Percentiles rank a stretch among this genome's conserved stretches.
Conservation (phyloP, 148 eudicot genomes). For the Amaranthus hypochondriacus region DNA sequence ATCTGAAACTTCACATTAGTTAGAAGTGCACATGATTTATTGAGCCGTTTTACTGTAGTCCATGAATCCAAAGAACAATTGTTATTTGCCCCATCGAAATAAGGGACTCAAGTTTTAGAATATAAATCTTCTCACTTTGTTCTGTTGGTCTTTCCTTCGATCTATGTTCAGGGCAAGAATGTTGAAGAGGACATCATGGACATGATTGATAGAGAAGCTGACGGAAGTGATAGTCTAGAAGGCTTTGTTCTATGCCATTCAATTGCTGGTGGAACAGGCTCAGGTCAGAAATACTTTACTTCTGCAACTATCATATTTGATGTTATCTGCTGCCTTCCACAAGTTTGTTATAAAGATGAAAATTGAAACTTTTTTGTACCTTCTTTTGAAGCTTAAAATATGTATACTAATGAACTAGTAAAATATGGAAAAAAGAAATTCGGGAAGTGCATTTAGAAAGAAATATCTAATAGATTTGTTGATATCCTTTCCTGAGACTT, state of each 20-base stretch:
- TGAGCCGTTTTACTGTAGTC: too few relatives aligned
- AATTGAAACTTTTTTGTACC: not conserved
- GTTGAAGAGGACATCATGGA: slow-evolving; percentile 98
- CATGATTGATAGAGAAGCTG: slow-evolving; percentile 99
- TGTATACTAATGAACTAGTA: not conserved
- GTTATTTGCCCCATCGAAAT: too few relatives aligned
- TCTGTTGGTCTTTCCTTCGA: slow-evolving; percentile 5
- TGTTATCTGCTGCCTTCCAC: not conserved
- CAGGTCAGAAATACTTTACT: slow-evolving; percentile 49
- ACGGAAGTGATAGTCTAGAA: slow-evolving; percentile 99
- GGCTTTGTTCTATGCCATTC: slow-evolving; percentile 99
- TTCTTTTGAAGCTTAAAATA: not conserved
- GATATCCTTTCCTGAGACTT: too few relatives aligned
- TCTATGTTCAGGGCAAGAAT: slow-evolving; percentile 64
- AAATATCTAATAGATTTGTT: too few relatives aligned
- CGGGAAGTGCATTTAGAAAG: too few relatives aligned
- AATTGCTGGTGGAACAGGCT: slow-evolving; percentile 99
- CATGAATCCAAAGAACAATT: too few relatives aligned
- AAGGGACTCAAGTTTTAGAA: not conserved
- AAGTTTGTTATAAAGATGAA: slow-evolving; percentile 4
- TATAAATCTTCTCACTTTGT: not conserved
- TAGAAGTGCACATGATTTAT: too few relatives aligned
- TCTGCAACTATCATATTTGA: not conserved
- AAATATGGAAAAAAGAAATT: not conserved
- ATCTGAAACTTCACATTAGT: too few relatives aligned